Evolutionary conservation across 257 asterid genomes (phyloP).

Genomic region (Jacaranda copaia): DNA sequence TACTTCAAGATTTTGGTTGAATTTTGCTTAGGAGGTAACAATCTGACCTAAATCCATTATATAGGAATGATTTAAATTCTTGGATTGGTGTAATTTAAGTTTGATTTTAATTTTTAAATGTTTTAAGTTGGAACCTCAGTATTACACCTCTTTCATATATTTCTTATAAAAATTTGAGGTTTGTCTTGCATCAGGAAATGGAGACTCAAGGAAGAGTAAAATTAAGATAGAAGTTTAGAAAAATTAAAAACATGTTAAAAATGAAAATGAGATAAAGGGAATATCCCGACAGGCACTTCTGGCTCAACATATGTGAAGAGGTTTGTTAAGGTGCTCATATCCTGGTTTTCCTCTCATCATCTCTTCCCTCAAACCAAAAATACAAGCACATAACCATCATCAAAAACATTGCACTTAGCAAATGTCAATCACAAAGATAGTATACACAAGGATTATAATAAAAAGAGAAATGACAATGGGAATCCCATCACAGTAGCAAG

Average conservation of each 20-base stretch:
- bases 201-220: neutral
- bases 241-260: neutral
- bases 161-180: conserved; percentile 82
- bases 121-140: too few relatives aligned
- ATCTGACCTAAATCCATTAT: too few relatives aligned
- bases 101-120: too few relatives aligned
- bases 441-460: neutral
- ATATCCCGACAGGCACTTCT: conserved; percentile 87
- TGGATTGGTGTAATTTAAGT: too few relatives aligned
- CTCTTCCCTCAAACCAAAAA: conserved; percentile 77
- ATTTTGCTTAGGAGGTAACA: too few relatives aligned
- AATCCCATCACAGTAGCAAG: neutral
- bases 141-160: too few relatives aligned
- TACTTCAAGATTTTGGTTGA: too few relatives aligned
- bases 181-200: conserved; percentile 68
- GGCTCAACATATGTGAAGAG: conserved; percentile 90
- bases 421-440: neutral
- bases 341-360: conserved; percentile 99
- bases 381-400: conserved; percentile 13
- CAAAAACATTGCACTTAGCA: neutral
- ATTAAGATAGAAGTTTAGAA: conserved; percentile 1
- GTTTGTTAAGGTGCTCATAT: too few relatives aligned
- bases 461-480: conserved; percentile 12
- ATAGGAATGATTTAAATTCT: too few relatives aligned
- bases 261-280: conserved; percentile 4